phyloP scores from a whole-genome alignment of 2,329 filamentous ascomycete species.

The Seiridium unicorne region DNA sequence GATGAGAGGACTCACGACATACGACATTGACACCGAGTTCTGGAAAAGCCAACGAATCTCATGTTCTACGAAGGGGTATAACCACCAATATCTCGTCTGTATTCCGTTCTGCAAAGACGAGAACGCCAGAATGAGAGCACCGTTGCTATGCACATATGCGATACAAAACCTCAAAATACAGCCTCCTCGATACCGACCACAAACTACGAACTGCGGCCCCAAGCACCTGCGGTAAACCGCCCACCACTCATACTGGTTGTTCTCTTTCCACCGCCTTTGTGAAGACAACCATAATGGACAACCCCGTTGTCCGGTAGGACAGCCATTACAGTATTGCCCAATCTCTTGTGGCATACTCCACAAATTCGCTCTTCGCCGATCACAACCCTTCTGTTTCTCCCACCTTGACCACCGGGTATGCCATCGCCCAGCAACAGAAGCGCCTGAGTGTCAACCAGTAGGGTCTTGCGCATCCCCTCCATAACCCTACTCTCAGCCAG shows the following conservation, averaged over 20 bases:
- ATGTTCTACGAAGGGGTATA: slow-evolving; percentile 4
- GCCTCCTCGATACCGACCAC: neutral
- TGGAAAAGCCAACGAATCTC: neutral
- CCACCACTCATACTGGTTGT: slow-evolving; percentile 31
- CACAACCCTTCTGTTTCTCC: slow-evolving; percentile 66
- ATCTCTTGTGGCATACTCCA: slow-evolving; percentile 86
- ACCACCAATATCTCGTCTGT: neutral
- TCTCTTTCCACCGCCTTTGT: slow-evolving; percentile 27
- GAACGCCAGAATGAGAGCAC: neutral
- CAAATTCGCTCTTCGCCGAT: slow-evolving; percentile 88
- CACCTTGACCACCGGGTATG: slow-evolving; percentile 47
- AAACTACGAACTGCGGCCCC: slow-evolving; percentile 19
- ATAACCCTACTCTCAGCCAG: slow-evolving; percentile 80
- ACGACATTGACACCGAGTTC: neutral
- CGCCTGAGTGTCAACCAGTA: slow-evolving; percentile 75
- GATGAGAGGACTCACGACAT: neutral
- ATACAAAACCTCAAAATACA: neutral
- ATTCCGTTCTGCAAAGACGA: neutral
- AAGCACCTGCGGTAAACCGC: slow-evolving; percentile 23
- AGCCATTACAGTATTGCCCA: slow-evolving; percentile 87
- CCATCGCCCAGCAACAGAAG: slow-evolving; percentile 72
- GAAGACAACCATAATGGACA: slow-evolving; percentile 78
- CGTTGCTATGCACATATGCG: slow-evolving; percentile 1
- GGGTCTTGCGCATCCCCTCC: slow-evolving; percentile 72
- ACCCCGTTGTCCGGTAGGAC: slow-evolving; percentile 82